Percentiles rank a stretch among this genome's conserved stretches.
These are phyloP conservation scores for Malassezia restricta DNA, from an alignment of 1,284 basidiomycete species.

Conservation along the genomic window DNA sequence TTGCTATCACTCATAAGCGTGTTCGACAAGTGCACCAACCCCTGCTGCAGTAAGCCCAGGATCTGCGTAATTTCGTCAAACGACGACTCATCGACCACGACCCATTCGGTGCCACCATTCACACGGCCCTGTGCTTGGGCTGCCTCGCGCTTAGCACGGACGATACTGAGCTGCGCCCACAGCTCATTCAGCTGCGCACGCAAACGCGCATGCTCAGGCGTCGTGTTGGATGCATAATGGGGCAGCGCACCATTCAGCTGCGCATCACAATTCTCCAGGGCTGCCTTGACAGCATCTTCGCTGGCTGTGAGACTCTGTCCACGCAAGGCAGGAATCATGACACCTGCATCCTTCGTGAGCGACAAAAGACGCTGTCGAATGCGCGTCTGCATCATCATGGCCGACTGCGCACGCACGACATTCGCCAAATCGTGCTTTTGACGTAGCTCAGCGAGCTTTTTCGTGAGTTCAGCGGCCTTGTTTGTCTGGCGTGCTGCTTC, in stretches of 20 bases:
- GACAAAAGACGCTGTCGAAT: slow-evolving; percentile 34
- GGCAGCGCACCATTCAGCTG: slow-evolving; percentile 23
- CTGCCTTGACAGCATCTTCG: slow-evolving; percentile 29
- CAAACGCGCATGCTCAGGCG: slow-evolving; percentile 16
- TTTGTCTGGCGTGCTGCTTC: slow-evolving; percentile 30
- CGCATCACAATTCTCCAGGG: slow-evolving; percentile 36
- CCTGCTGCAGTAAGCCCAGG: slow-evolving; percentile 34
- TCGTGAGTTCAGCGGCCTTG: slow-evolving; percentile 17
- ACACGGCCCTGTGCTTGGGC: slow-evolving; percentile 18
- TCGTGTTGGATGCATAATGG: neutral
- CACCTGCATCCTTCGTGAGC: slow-evolving; percentile 21
- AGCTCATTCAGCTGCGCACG: slow-evolving; percentile 41
- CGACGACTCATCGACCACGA: slow-evolving; percentile 36
- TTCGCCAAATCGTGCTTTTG: slow-evolving; percentile 34
- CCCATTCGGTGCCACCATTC: slow-evolving; percentile 33
- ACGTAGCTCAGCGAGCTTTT: slow-evolving; percentile 23
- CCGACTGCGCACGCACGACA: slow-evolving; percentile 26
- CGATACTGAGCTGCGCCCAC: slow-evolving; percentile 38
- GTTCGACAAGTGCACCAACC: slow-evolving; percentile 33
- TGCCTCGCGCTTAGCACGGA: slow-evolving; percentile 33
- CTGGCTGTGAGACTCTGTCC: slow-evolving; percentile 27
- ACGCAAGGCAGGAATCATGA: slow-evolving; percentile 32
- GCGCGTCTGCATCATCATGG: slow-evolving; percentile 26
- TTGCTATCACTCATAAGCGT: slow-evolving; percentile 32
- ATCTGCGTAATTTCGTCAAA: slow-evolving; percentile 31